Base-by-base conservation (phyloP, 106 monocot species). In the Dioscorea dumetorum region DNA sequence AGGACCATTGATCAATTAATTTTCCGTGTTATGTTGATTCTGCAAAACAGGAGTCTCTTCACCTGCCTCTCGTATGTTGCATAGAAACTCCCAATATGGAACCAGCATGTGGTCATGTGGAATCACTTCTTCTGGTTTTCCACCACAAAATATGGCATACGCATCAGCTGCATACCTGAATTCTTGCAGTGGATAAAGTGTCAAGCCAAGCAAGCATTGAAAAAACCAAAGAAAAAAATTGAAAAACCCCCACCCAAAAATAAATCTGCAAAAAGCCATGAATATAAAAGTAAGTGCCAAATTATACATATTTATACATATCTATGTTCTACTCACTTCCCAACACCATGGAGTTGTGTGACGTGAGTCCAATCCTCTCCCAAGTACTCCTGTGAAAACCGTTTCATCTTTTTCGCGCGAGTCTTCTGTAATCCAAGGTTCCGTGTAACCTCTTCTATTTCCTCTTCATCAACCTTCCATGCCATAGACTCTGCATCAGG, bases 91-190 rank as follows among this genome's bases (percentile, higher is more conserved):
- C 87, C 87, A 87, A 57, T 87, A 87, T 6, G 80, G 53, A 62
- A 74, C 54, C 62, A 87, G 75, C 67, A 74, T 83, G 53, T 87
- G 80, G 58, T 87, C 87, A 20, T 66, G 11, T 16, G 87, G 87
- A 17, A 68, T 51, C 21, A 87, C 77, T n/a, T 73, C 74, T 13
- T 73, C 72, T 21, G 77, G 68, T 60, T 64, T 83, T 6, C 87
- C 87, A 13, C 32, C 74, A 72, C 83, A 83, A 20, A 83, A 87
- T 68, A 83, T 87, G 0, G 87, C 87, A 66, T 87, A 83, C 9
- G 87, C 87, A 87, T 87, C 87, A 59, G 83, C 87, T 6, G 83
- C 87, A 69, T 87, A 87, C 76, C 84, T 80, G 33, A 34, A 28
- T 28, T 28, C 49, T 22, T 10, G 16, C 49, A 20, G n/a, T 24